These are phyloP conservation scores for Cladobotryum mycophilum DNA, from an alignment of 2,329 filamentous ascomycete genomes.

Conservation along the genomic window DNA sequence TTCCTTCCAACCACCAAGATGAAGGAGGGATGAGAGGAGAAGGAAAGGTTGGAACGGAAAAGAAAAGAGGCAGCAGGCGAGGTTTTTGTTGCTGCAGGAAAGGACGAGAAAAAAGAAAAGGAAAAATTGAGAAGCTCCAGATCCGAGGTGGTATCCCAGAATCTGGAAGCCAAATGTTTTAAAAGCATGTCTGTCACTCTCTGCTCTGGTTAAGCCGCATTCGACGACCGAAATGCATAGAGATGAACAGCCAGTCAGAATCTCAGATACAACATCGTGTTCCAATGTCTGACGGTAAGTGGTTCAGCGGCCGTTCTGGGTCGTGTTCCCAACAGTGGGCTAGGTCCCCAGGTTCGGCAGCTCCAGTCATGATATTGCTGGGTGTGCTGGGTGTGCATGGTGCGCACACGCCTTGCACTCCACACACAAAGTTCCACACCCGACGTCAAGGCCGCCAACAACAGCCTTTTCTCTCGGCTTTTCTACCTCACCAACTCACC, in stretches of 20 bases:
- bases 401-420: too few relatives aligned
- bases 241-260: conserved; percentile 15
- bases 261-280: conserved; percentile 12
- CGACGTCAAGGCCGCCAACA: too few relatives aligned
- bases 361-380: too few relatives aligned
- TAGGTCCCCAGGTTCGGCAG: too few relatives aligned
- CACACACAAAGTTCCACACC: too few relatives aligned
- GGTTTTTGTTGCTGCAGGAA: conserved; percentile 6
- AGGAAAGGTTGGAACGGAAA: neutral
- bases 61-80: neutral
- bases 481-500: too few relatives aligned
- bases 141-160: too few relatives aligned
- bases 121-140: too few relatives aligned
- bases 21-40: neutral
- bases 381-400: too few relatives aligned
- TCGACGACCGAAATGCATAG: conserved; percentile 11
- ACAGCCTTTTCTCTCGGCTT: too few relatives aligned
- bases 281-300: conserved; percentile 13
- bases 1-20: neutral
- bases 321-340: too few relatives aligned
- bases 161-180: neutral
- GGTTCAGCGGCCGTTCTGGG: conserved; percentile 1
- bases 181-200: conserved; percentile 1
- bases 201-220: conserved; percentile 12
- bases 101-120: neutral